Base-by-base conservation (phyloP, 805 yeast genomes). In the Ogataea philodendri region DNA sequence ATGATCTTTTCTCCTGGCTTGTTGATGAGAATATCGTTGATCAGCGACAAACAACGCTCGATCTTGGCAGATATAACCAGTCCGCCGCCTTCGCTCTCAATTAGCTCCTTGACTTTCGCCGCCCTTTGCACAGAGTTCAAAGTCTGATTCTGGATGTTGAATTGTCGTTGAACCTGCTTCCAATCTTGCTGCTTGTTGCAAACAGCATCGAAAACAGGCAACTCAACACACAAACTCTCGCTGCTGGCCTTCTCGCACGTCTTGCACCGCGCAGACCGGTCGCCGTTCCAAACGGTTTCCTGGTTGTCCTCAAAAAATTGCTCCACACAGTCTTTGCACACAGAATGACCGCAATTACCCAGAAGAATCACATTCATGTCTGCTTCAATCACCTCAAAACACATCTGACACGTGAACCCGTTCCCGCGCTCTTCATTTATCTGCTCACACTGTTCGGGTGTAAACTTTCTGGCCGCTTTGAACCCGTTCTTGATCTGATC, bases 1-100 rank as follows among this genome's bases (percentile, higher is more conserved):
- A 90, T 76, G 6, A 88, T 66, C 60, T 90, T 90, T 44, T 88
- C 95, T 20, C 67, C 75, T 0, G 81, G 77, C 27, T 68, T 61
- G 4, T 68, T 62, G 0, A 37, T 38, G 35, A 70, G 58, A 13
- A 87, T 77, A 3, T 70, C 62, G 26, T 67, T 54, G 13, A 90
- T 65, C 10, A 84, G 50, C 26, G 75, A 71, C 26, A 87, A 44
- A 30, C 84, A 72, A 45, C 75, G 74, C 4, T 65, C 68, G 46
- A 88, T 72, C 54, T 90, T 90, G 2, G 88, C 82, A 1, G 95
- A 84, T 1, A 74, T 60, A 14, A 62, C 66, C 50, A 86, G 54
- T 47, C 67, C 48, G 7, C 74, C 76, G 13, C 57, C 57, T 25
- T 66, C 52, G 8, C 33, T 63, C 25, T 45, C 46, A 13, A 57